Base-by-base conservation (phyloP, 2,329 filamentous ascomycete species). In the Botrytis paeoniae region DNA sequence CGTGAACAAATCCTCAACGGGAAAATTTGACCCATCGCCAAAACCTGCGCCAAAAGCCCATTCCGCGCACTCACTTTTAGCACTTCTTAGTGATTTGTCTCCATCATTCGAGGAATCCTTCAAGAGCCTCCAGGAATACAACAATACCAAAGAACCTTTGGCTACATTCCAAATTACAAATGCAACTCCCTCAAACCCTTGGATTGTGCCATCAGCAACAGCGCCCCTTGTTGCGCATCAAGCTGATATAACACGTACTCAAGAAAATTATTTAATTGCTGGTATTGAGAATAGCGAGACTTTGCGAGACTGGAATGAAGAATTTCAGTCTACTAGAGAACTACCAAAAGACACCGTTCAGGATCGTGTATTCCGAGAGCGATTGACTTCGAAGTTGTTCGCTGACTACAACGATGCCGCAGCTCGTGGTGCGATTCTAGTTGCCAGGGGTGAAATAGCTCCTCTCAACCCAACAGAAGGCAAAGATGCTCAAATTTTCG, bases 391-490 rank as follows among this genome's bases (percentile, higher is more conserved):
- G 25, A 99, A 99, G 85, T 89, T 99, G 1, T 98, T 97, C 81
- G 96, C 96, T 18, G 96, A 99, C 82, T 99, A 98, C 83, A 97
- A 95, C 76, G 96, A 99, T 81, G 95, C 96, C 64, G 96, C 97
- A 72, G 93, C 94, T 59, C 91, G 94, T 75, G 96, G 96, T 75
- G 95, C 96, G 45, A 93, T 98, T 63, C 86, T 98, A 77, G 95
- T 99, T 71, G 95, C 95, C 37, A 89, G 93, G 73, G 96, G 96
- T 71, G 96, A 99, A 82, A 92, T 99, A 76, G 91, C 94, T 32
- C 94, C 96, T 10, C 85, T 99, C 71, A 99, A 99, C 84, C 97
- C 96, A 10, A 98, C 95, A 0, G 96, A 99, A 84, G 91, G 88
- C 76, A 89, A 88, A 77, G 95, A 99, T 82, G 96, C 96, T 6